These are phyloP conservation scores for Chaetothyriales sp. DNA, from an alignment of 2,329 filamentous ascomycete species.

Conservation along the genomic window DNA sequence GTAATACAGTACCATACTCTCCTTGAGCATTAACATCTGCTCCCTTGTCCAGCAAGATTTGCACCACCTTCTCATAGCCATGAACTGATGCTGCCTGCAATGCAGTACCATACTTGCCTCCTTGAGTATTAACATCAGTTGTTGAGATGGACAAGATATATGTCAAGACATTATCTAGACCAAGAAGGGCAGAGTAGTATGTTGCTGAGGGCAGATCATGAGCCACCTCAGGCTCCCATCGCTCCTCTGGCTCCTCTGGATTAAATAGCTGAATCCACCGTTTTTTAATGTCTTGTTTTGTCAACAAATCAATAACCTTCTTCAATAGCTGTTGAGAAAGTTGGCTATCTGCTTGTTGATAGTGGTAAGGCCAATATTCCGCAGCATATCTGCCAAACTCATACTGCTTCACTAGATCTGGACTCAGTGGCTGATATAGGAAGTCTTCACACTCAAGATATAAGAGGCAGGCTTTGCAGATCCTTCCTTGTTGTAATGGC, in stretches of 20 bases:
- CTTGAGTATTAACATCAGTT: constrained; percentile 1
- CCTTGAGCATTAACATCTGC: constrained; percentile 6
- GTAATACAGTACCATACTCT: constrained; percentile 4
- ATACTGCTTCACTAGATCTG: constrained; percentile 2
- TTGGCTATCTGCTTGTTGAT: constrained; percentile 1
- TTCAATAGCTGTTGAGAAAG: neutral
- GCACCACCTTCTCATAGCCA: constrained; percentile 5
- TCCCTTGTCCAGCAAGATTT: constrained; percentile 8
- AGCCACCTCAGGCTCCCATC: neutral
- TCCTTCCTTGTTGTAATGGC: constrained; percentile 1
- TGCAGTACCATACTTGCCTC: constrained; percentile 4
- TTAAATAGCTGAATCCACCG: neutral
- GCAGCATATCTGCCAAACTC: constrained; percentile 8
- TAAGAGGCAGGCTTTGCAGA: constrained; percentile 7
- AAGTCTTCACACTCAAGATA: constrained; percentile 5
- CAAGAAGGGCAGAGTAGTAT: constrained; percentile 9
- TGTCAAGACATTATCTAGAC: constrained; percentile 3
- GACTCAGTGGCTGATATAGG: neutral
- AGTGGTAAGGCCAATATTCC: constrained; percentile 7
- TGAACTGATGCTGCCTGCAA: constrained; percentile 3
- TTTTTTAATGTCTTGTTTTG: neutral
- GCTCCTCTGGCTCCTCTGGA: constrained; percentile 1
- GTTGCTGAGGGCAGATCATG: constrained; percentile 1
- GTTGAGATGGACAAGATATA: constrained; percentile 1
- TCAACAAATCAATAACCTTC: neutral